A percentile compares a stretch with the other conserved stretches of the same genome.
Conservation (phyloP, 2,329 filamentous ascomycete species). For the Monilinia vaccinii-corymbosi region DNA sequence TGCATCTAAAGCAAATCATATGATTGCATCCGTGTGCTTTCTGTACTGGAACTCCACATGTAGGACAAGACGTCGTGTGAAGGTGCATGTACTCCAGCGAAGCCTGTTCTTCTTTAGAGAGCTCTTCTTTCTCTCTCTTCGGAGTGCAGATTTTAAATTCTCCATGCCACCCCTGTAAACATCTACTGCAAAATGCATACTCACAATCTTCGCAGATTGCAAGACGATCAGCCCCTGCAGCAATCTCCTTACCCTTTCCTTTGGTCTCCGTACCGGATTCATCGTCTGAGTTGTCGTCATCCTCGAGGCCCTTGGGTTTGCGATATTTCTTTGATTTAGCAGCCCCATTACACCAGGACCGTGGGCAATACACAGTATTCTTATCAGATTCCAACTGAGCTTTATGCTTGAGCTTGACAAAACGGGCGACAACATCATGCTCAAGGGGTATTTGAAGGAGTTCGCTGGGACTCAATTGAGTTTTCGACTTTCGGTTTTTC, state of each 20-base stretch:
- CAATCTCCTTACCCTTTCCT: constrained; percentile 16
- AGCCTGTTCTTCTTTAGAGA: constrained; percentile 77
- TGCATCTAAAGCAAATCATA: constrained; percentile 87
- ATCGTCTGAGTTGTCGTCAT: constrained; percentile 47
- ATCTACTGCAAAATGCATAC: constrained; percentile 75
- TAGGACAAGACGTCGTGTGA: constrained; percentile 82
- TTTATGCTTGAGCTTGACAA: constrained; percentile 85
- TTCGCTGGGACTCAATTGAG: constrained; percentile 71
- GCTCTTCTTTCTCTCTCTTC: constrained; percentile 56
- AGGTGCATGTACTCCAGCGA: constrained; percentile 73
- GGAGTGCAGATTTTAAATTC: constrained; percentile 64
- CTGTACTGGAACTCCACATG: constrained; percentile 74
- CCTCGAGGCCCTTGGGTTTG: constrained; percentile 58
- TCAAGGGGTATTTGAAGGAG: constrained; percentile 67
- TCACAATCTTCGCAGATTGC: constrained; percentile 81
- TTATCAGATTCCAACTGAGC: constrained; percentile 86
- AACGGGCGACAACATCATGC: constrained; percentile 69
- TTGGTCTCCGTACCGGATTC: constrained; percentile 35
- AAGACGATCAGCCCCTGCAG: constrained; percentile 50
- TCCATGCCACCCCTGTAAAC: constrained; percentile 80
- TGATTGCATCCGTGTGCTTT: constrained; percentile 95
- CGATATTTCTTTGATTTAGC: constrained; percentile 67
- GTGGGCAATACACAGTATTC: constrained; percentile 84
- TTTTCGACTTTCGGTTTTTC: constrained; percentile 51
- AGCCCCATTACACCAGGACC: constrained; percentile 85